Base-by-base conservation (phyloP, 805 yeast species). In the Spencermartinsiella europaea region DNA sequence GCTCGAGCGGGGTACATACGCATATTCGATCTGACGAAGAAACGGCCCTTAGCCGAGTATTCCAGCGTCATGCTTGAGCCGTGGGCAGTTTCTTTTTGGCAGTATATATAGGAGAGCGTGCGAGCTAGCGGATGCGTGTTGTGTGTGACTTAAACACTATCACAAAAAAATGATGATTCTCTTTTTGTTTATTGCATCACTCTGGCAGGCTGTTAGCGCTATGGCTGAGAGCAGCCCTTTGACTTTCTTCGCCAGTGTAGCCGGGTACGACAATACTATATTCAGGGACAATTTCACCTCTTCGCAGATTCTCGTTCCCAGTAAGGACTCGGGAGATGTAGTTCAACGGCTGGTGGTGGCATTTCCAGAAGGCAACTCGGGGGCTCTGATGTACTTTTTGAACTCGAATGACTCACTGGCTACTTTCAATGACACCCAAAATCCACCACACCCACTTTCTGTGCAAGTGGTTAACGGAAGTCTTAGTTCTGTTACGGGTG, bases 301-400 rank as follows among this genome's bases (percentile, higher is more conserved):
- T 22, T 44, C 45, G 8, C 42, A 44, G 16, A 27, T 44, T 22
- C 22, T 44, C 7, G 41, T 44, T 5, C 42, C 41, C 16, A 21
- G 20, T 12, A n/a, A 42, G 16, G 10, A 14, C 19, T 39, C 46
- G 12, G 34, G 8, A 27, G 33, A 27, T 34, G 14, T 27, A 8
- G 49, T 38, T 33, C 51, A 21, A 49, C 34, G 43, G 15, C 25
- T n/a, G 20, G 40, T 17, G 4, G 46, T 44, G 5, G 46, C 46
- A 19, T 44, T 44, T 16, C 46, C 46, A 3, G 35, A 44, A 5
- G 46, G 46, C 10, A 44, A 44, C 34, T 37, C 46, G 4, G 46
- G 46, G 7, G 46, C 41, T 21, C 15, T 44, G 34, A 15, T 38
- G 21, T 44, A 44, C 17, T 38, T 44, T 14, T 5, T 15, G 14